Evolutionary conservation across 768 basidiomycete species (phyloP).

Genomic region (Pleurotus salmoneostramineus): DNA sequence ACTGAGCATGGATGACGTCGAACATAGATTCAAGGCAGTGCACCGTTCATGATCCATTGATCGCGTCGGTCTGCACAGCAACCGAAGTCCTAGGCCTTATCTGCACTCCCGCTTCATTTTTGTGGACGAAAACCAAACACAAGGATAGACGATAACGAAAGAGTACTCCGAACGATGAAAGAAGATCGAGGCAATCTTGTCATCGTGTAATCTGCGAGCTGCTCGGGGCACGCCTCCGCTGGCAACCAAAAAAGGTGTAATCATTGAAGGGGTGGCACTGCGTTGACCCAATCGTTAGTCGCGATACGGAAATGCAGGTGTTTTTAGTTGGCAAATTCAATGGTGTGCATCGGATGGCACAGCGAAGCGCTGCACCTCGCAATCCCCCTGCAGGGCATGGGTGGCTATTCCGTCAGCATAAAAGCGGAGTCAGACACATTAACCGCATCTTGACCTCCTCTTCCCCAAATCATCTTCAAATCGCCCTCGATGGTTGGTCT

Average conservation of each 20-base stretch:
- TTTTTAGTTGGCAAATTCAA: background rate
- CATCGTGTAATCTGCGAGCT: background rate
- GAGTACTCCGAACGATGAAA: too few relatives aligned
- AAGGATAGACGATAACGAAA: too few relatives aligned
- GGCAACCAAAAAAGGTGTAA: background rate
- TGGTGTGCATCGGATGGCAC: background rate
- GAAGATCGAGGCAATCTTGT: background rate
- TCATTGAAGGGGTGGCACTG: background rate
- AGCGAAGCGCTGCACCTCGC: background rate
- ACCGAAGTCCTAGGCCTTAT: too few relatives aligned
- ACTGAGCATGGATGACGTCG: too few relatives aligned
- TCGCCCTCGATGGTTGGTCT: background rate
- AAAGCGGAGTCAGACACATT: background rate
- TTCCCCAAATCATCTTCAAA: background rate
- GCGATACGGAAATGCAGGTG: background rate
- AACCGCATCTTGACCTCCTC: background rate
- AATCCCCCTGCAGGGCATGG: slow-evolving; percentile 1
- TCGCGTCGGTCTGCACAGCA: too few relatives aligned
- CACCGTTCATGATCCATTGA: too few relatives aligned
- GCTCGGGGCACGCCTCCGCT: background rate
- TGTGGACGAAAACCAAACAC: too few relatives aligned
- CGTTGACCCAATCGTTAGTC: background rate
- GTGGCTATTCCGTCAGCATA: slow-evolving; percentile 1
- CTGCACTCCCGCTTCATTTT: too few relatives aligned
- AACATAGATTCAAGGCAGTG: too few relatives aligned